Evolutionary conservation across 2,329 filamentous ascomycete genomes (phyloP).

Genomic region (Dothistroma septosporum): DNA sequence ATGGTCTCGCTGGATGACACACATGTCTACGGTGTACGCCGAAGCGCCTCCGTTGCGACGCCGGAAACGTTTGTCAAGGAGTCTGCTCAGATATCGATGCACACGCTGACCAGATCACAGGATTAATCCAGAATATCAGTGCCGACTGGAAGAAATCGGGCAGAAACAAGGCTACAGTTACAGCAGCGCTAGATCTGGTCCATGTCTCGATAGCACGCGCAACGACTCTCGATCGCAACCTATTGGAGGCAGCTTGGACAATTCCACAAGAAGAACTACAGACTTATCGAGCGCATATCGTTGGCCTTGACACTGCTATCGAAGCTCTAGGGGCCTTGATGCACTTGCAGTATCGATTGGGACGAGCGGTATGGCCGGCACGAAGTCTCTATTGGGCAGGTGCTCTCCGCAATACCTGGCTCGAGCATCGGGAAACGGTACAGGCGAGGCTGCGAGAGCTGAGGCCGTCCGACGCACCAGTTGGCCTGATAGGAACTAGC

Average conservation of each 20-base stretch:
- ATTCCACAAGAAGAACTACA: neutral
- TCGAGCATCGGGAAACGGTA: neutral
- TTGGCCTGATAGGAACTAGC: neutral
- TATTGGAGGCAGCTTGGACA: neutral
- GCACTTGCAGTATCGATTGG: neutral
- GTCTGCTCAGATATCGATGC: no score
- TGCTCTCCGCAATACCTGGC: neutral
- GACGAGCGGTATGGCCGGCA: neutral
- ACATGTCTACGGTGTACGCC: neutral
- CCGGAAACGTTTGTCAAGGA: neutral
- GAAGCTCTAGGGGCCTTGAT: neutral
- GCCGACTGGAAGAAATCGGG: neutral
- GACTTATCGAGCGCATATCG: neutral
- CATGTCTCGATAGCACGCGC: neutral
- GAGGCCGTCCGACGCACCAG: neutral
- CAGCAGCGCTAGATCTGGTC: neutral
- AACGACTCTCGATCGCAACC: neutral
- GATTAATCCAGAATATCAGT: neutral
- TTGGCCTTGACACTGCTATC: neutral
- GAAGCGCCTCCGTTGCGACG: neutral
- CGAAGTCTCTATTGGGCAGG: neutral
- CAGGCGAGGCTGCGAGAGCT: neutral
- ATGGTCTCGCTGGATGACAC: neutral
- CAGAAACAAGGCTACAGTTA: neutral
- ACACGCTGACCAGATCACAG: no score